A percentile compares a stretch with the other conserved stretches of the same genome.
Conservation (phyloP, 2,329 filamentous ascomycete genomes). For the Sporothrix pseudoabietina region DNA sequence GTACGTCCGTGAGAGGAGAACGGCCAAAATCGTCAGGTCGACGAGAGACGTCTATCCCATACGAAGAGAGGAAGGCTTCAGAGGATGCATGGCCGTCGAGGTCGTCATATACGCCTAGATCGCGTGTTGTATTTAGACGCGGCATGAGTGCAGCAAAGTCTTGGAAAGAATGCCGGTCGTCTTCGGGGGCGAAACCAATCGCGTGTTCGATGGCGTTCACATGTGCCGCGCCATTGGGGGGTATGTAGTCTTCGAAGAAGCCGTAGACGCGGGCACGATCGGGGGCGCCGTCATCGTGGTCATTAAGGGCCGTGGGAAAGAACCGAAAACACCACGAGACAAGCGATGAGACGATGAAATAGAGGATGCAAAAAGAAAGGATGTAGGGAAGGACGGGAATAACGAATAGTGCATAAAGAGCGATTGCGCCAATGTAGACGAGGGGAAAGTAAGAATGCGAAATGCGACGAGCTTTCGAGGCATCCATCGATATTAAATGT, state of each 20-base stretch:
- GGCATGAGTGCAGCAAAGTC: no score
- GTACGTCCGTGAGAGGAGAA: not conserved
- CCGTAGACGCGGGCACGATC: not conserved
- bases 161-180: no score
- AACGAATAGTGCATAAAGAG: not conserved
- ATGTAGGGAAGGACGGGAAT: not conserved
- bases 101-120: no score
- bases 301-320: not conserved
- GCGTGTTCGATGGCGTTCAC: no score
- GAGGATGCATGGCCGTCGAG: no score
- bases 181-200: no score
- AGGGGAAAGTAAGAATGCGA: not conserved
- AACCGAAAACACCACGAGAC: not conserved
- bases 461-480: not conserved
- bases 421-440: not conserved
- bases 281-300: not conserved
- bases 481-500: not conserved
- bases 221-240: no score
- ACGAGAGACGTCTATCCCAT: no score
- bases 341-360: not conserved
- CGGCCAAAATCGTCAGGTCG: not conserved
- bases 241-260: not conserved
- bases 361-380: conserved; percentile 8
- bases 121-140: no score
- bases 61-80: no score